Conservation (phyloP, 2,329 filamentous ascomycete genomes). For the Xylaria polymorpha region DNA sequence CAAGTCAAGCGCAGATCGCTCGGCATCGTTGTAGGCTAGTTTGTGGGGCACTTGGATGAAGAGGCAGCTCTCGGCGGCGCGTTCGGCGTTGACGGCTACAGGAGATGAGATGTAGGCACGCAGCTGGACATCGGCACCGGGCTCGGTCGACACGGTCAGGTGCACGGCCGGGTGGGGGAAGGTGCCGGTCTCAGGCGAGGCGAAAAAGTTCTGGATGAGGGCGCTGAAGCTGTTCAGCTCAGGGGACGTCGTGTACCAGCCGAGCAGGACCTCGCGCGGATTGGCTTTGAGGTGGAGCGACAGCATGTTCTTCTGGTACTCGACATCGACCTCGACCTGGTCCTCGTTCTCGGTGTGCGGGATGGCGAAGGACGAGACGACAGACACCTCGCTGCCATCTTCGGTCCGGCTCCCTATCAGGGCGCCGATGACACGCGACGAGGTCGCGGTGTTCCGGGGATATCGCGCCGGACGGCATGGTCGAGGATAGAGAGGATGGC, state of each 20-base stretch:
- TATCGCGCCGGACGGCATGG: conserved; percentile 90
- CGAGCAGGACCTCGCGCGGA: conserved; percentile 92
- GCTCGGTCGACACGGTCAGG: conserved; percentile 90
- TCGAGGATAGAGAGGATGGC: conserved; percentile 84
- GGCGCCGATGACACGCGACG: conserved; percentile 96
- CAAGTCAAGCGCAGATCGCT: conserved; percentile 77
- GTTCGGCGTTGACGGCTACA: conserved; percentile 93
- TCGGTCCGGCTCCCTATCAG: conserved; percentile 93
- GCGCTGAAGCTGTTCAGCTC: conserved; percentile 99
- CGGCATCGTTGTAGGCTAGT: conserved; percentile 82
- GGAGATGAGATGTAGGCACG: conserved; percentile 95
- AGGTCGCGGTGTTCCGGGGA: conserved; percentile 72
- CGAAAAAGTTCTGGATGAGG: conserved; percentile 99
- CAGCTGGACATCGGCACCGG: conserved; percentile 88
- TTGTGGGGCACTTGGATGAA: conserved; percentile 98
- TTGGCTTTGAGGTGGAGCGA: conserved; percentile 92
- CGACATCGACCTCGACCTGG: conserved; percentile 99
- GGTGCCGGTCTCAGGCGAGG: conserved; percentile 94
- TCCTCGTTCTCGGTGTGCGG: conserved; percentile 98
- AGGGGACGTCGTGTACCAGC: conserved; percentile 97
- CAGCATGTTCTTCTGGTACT: conserved; percentile 99
- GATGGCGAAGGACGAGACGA: conserved; percentile 96
- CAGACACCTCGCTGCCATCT: conserved; percentile 96
- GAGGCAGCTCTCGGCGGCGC: conserved; percentile 93
- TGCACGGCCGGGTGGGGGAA: conserved; percentile 98